Conservation (phyloP, 257 asterid genomes). For the Scutellaria galericulata region DNA sequence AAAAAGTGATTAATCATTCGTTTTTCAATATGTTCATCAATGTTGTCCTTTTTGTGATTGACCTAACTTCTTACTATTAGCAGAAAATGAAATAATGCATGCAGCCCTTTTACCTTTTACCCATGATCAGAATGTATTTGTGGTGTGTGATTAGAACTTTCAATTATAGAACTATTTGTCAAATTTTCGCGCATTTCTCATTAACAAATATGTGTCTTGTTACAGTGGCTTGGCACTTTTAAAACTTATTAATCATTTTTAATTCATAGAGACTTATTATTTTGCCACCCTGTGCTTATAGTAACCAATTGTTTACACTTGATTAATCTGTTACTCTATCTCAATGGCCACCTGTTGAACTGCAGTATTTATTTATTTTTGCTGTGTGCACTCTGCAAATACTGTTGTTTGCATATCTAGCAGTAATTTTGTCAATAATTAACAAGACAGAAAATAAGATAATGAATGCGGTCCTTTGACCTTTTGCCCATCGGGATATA, state of each 20-base stretch:
- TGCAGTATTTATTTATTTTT: background rate
- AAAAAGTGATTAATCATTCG: background rate
- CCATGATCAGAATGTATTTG: background rate
- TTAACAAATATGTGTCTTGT: background rate
- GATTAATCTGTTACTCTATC: background rate
- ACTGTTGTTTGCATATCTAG: conserved; percentile 10
- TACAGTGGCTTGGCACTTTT: conserved; percentile 2
- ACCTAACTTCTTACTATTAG: background rate
- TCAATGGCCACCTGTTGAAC: background rate
- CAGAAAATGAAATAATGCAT: conserved; percentile 22
- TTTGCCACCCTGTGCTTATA: conserved; percentile 13
- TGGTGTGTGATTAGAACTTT: background rate
- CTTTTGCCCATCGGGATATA: background rate
- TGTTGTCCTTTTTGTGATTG: conserved; percentile 23
- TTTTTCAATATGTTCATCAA: background rate
- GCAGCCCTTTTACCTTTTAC: conserved; percentile 9
- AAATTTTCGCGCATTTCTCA: background rate
- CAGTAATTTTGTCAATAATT: background rate
- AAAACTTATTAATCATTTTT: conserved; percentile 11
- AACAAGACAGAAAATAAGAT: background rate
- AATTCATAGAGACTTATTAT: background rate
- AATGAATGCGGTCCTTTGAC: conserved; percentile 17
- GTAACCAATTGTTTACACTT: background rate
- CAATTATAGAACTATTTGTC: background rate
- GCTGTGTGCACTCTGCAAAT: background rate